phyloP scores from a whole-genome alignment of 108 stramenopile species.

The Parmales sp. region DNA sequence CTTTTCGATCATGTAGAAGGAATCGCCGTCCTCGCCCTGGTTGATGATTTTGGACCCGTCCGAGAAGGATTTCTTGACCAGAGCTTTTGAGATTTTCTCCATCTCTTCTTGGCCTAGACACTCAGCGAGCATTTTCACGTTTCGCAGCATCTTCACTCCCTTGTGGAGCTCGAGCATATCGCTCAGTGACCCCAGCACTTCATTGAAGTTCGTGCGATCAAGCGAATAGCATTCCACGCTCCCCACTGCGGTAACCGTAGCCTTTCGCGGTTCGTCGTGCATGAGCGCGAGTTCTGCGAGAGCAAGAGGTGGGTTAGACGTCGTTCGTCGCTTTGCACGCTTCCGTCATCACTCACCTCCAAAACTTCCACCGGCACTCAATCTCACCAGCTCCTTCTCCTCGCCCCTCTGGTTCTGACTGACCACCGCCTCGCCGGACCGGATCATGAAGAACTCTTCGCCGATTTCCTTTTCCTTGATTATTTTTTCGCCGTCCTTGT shows the following conservation, averaged over 20 bases:
- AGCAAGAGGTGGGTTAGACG: neutral
- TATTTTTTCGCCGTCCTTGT: slow-evolving; percentile 1
- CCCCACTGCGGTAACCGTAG: neutral
- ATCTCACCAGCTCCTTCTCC: neutral
- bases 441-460: slow-evolving; percentile 4
- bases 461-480: neutral
- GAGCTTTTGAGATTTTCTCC: slow-evolving; percentile 23
- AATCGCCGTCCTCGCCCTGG: slow-evolving; percentile 39
- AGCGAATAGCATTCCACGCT: neutral
- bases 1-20: slow-evolving; percentile 43
- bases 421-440: neutral
- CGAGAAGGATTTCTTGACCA: slow-evolving; percentile 17
- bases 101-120: slow-evolving; percentile 30
- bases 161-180: slow-evolving; percentile 7
- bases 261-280: neutral
- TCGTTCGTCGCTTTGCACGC: neutral
- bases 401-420: neutral
- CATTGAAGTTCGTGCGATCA: neutral
- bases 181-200: slow-evolving; percentile 1
- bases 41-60: slow-evolving; percentile 28
- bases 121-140: slow-evolving; percentile 30
- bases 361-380: neutral
- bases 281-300: neutral
- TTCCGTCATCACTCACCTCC: neutral
- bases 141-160: slow-evolving; percentile 6